These are phyloP conservation scores for Solanum pimpinellifolium DNA, from an alignment of 257 asterid species.

Conservation along the genomic window DNA sequence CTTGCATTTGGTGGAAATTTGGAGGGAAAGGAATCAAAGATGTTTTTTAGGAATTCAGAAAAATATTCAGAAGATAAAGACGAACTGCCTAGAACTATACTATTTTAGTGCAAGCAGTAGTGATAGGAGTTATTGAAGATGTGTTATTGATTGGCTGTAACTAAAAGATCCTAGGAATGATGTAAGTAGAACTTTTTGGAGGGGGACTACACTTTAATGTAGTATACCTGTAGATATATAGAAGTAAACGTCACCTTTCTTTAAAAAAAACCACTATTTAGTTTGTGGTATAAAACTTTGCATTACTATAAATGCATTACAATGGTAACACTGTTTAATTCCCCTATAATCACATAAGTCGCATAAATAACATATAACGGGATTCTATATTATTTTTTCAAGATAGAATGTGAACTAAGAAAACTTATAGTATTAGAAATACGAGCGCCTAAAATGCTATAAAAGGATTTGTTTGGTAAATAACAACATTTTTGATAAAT, in stretches of 20 bases:
- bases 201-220: not conserved
- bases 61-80: not conserved
- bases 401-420: not conserved
- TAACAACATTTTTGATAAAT: not conserved
- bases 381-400: not conserved
- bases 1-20: not conserved
- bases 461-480: not conserved
- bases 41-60: not conserved
- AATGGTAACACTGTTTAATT: not conserved
- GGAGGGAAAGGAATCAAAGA: not conserved
- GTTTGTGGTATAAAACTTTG: not conserved
- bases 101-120: not conserved
- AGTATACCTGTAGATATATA: not conserved
- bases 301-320: not conserved
- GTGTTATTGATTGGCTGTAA: not conserved
- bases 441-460: not conserved
- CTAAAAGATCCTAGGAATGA: not conserved
- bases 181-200: not conserved
- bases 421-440: not conserved
- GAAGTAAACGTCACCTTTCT: not conserved
- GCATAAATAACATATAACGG: not conserved
- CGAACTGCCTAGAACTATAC: not conserved
- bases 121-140: not conserved
- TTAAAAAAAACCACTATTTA: not conserved
- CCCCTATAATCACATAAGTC: not conserved